A percentile compares a stretch with the other conserved stretches of the same genome.
phyloP scores from a whole-genome alignment of 78 protist genomes.

The Monocercomonoides exilis region DNA sequence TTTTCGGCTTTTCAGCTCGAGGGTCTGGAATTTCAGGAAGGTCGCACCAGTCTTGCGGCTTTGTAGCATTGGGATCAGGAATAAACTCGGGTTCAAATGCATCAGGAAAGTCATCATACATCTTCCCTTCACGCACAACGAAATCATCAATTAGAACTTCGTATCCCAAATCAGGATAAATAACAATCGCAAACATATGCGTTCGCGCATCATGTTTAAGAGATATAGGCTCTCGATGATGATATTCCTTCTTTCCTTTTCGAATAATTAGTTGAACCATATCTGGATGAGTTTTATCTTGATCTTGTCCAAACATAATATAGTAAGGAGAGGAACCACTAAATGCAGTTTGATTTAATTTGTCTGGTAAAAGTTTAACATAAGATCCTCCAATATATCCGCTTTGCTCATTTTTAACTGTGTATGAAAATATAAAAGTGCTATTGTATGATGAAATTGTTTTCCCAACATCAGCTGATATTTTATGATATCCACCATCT shows the following conservation, averaged over 20 bases:
- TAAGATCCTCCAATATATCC: not conserved
- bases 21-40: not conserved
- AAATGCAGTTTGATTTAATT: not conserved
- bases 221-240: not conserved
- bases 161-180: too few species aligned
- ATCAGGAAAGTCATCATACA: not conserved
- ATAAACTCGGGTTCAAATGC: not conserved
- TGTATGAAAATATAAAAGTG: conserved; percentile 21
- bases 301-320: not conserved
- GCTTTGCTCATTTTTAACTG: not conserved
- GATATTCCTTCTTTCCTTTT: too few species aligned
- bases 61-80: not conserved
- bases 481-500: conserved; percentile 17
- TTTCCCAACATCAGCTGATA: conserved; percentile 19
- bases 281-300: not conserved
- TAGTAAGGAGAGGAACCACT: not conserved
- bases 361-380: not conserved
- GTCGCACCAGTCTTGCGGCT: not conserved
- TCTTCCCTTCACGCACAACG: not conserved
- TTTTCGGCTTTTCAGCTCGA: not conserved
- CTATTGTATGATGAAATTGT: not conserved
- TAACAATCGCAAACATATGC: not conserved
- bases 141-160: not conserved
- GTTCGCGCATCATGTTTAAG: too few species aligned
- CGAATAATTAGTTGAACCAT: not conserved